Base-by-base conservation (phyloP, 169 alveolate genomes). In the Cryptosporidium parvum region DNA sequence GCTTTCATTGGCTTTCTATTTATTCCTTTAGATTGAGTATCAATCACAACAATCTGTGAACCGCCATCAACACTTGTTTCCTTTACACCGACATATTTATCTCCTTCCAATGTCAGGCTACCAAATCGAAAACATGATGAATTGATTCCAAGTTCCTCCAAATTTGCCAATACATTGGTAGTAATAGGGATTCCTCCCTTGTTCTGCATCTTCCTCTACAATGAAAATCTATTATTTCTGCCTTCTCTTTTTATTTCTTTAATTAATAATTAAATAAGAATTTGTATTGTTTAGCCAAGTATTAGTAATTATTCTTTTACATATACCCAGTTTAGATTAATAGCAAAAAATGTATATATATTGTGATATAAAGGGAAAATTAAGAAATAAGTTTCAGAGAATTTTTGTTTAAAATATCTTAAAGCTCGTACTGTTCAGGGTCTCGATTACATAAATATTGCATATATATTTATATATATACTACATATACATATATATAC, bases 1-100 rank as follows among this genome's bases (percentile, higher is more conserved):
- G 99, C 99, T 94, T 97, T 98, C 95, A 97, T 97, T 73, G 98
- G 97, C 91, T 97, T 97, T 75, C 99, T 95, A 45, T 96, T 93
- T 51, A 95, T 93, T 37, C 91, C 86, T 92, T 94, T 94, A 58
- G 95, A 94, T 80, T 92, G 92, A 48, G 97, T 84, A 75, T 97
- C 98, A 70, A 97, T 91, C 12, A 95, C 94, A 9, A 96, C 95
- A 8, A 97, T 95, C 61, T 92, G 95, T 18, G 94, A 87, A 16
- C 96, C 94, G 18, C 92, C 94, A 85, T 96, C 97, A 45, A 93
- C 96, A 9, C 85, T 89, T 44, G 95, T 94, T 56, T 97, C 99
- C 91, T 93, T 94, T 3, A 97, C 94, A 65, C 98, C 95, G 65
- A 96, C 95, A 93, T 92, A 96, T 85, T 97, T 95, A 75, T 96